Base-by-base conservation (phyloP, 768 basidiomycete species). In the Amanita molliuscula region DNA sequence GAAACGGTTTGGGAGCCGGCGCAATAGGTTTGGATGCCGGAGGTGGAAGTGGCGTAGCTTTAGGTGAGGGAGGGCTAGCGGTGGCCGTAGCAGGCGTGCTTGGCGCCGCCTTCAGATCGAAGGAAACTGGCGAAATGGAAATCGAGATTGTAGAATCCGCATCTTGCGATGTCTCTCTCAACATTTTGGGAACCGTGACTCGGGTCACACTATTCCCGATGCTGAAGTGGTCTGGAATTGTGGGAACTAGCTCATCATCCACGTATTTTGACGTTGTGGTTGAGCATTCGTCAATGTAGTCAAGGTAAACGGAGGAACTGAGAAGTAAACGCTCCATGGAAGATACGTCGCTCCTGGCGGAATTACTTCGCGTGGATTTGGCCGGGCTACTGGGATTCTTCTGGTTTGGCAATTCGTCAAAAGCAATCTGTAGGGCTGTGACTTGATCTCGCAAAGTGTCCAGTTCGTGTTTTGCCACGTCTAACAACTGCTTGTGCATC, bases 181-280 rank as follows among this genome's bases (percentile, higher is more conserved):
- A 23, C 11, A 1, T n/a, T 1, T 42, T 42, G 23, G n/a, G 9
- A 45, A 18, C 6, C 16, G 10, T 16, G 36, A 45, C 28, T 21
- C 16, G n/a, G 23, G 18, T 3, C 5, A 7, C 31, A 9, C n/a
- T 5, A 18, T 18, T 21, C 34, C 59, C 31, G 73, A 68, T 1
- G 65, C 58, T 7, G 70, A 73, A 3, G 71, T 69, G 44, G 68
- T 67, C 29, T 76, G 60, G 78, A 26, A 50, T 31, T 72, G 65
- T 3, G 81, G 77, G 46, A 25, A 34, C n/a, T 15, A 20, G 18
- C 9, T 48, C 47, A 3, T 36, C 20, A 35, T 29, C 28, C 8
- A n/a, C 28, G 4, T 6, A n/a, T 28, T n/a, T 29, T 7, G 28
- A 11, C 26, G 31, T 18, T 33, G 44, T 6, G 11, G 29, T 33